These are phyloP conservation scores for Nyssa sinensis DNA, from an alignment of 148 eudicot genomes.

Conservation along the genomic window DNA sequence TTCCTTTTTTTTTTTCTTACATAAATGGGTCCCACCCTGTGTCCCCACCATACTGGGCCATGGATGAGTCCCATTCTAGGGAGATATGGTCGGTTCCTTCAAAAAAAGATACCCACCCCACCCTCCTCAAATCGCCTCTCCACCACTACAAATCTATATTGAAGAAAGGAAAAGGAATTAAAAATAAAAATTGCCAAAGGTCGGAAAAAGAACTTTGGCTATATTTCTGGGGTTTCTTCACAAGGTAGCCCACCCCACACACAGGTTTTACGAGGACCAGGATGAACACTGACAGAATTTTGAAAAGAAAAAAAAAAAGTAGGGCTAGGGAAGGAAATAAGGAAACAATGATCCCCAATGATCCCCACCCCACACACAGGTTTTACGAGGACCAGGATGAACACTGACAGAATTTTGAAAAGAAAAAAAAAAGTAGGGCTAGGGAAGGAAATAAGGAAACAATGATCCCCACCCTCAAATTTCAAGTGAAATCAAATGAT, in stretches of 20 bases:
- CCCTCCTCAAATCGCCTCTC: conserved; percentile 16
- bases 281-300: not conserved
- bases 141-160: conserved; percentile 17
- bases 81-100: not conserved
- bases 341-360: not conserved
- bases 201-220: not conserved
- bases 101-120: conserved; percentile 1
- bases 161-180: not conserved
- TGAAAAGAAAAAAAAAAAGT: not conserved
- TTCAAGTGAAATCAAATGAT: conserved; percentile 11
- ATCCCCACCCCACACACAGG: not conserved
- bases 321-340: not conserved
- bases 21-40: not conserved
- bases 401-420: not conserved
- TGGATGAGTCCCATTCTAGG: not conserved
- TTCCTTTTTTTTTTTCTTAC: not conserved
- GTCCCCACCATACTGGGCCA: not conserved
- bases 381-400: not conserved
- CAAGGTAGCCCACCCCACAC: not conserved
- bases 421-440: not conserved
- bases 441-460: not conserved
- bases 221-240: not conserved
- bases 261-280: not conserved
- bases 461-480: not conserved
- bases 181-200: not conserved